Conservation (phyloP, 2,329 filamentous ascomycete genomes). For the Niveomyces coronatus region DNA sequence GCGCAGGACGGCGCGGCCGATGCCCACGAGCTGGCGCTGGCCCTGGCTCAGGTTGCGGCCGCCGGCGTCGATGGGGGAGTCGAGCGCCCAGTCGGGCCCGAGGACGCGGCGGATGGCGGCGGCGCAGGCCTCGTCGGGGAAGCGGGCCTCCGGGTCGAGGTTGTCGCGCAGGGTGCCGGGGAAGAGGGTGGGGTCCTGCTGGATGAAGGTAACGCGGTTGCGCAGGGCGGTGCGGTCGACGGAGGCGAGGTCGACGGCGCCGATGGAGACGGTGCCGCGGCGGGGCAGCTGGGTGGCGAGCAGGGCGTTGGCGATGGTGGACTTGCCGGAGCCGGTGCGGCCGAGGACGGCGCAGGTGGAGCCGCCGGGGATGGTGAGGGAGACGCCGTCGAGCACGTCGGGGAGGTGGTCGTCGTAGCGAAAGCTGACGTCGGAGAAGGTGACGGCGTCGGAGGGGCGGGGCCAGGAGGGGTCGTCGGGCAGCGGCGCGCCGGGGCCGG, state of each 20-base stretch:
- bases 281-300: slow-evolving; percentile 44
- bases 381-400: slow-evolving; percentile 57
- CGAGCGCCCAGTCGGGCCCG: slow-evolving; percentile 34
- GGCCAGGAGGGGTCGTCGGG: slow-evolving; percentile 78
- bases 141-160: slow-evolving; percentile 56
- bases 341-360: slow-evolving; percentile 61
- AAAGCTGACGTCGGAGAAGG: slow-evolving; percentile 68
- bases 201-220: slow-evolving; percentile 50
- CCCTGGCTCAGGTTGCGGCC: slow-evolving; percentile 54
- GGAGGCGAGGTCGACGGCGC: slow-evolving; percentile 38
- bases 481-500: slow-evolving; percentile 53
- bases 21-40: slow-evolving; percentile 51
- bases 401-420: slow-evolving; percentile 71
- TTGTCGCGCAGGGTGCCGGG: slow-evolving; percentile 51
- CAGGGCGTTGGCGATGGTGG: slow-evolving; percentile 55
- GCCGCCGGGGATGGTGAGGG: slow-evolving; percentile 59
- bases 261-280: slow-evolving; percentile 42
- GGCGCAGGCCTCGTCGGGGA: slow-evolving; percentile 39
- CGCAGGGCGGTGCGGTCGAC: slow-evolving; percentile 47
- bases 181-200: slow-evolving; percentile 53
- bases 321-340: slow-evolving; percentile 80
- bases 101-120: slow-evolving; percentile 50
- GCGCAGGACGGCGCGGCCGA: slow-evolving; percentile 49
- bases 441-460: slow-evolving; percentile 56
- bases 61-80: slow-evolving; percentile 45